Base-by-base conservation (phyloP, 2,329 filamentous ascomycete species). In the Colletotrichum phormii region DNA sequence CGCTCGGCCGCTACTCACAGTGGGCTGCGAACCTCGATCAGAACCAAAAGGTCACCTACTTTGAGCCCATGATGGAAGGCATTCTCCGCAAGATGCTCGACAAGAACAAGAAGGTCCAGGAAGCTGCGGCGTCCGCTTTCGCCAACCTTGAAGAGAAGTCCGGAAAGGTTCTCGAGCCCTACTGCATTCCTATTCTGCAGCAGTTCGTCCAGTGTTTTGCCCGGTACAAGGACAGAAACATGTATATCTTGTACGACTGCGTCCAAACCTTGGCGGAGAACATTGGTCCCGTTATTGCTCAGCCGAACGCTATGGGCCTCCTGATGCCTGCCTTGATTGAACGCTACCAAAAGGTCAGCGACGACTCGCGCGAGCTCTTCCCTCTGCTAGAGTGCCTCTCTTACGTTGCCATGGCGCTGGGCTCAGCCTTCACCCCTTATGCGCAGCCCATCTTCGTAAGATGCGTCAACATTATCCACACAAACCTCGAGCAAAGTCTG, bases 181-280 rank as follows among this genome's bases (percentile, higher is more conserved):
- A 98, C 84, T 95, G 94, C 78, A 89, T 92, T 33, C 94, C 95
- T 31, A 98, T 99, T 78, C 90, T 98, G 65, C 92, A 92, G 74
- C 97, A 98, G 81, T 98, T 96, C 79, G 95, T 98, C 64, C 88
- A 89, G 73, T 99, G 97, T 82, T 99, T 99, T 83, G 89, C 88
- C 65, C 95, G 94, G 83, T 99, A 98, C 90, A 98, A 99, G 88
- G 96, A 98, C 83, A 93, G 95, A 79, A 99, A 99, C 85, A 98
- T 98, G 91, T 98, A 97, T 85, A 97, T 98, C 67, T 90, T 99
- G 42, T 99, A 99, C 85, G 97, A 99, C 84, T 98, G 97, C 82
- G 94, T 99, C 42, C 97, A 99, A 84, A 99, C 97, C 0, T 87
- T 99, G 70, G 97, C 97, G 4, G 97, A 99, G 82, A 93, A 95